phyloP scores from a whole-genome alignment of 352 stramenopile genomes.

The Pythium dissimile region DNA sequence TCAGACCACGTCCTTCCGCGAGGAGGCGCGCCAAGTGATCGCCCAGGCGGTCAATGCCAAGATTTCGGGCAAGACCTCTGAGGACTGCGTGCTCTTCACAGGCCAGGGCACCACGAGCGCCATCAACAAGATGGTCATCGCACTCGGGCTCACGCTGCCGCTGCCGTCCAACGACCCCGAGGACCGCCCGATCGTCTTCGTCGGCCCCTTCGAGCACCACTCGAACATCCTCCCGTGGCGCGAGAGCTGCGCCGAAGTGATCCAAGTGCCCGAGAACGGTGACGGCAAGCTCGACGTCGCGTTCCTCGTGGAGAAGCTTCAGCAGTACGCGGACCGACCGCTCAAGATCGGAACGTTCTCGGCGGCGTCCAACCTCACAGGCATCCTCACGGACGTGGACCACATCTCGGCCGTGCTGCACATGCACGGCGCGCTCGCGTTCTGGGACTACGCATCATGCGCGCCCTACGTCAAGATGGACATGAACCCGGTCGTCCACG shows the following conservation, averaged over 20 bases:
- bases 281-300: constrained; percentile 42
- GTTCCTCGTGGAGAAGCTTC: constrained; percentile 46
- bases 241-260: constrained; percentile 75
- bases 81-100: constrained; percentile 94
- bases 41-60: constrained; percentile 76
- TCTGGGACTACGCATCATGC: constrained; percentile 94
- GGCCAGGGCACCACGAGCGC: constrained; percentile 73
- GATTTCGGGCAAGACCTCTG: constrained; percentile 64
- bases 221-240: constrained; percentile 95
- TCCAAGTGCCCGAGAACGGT: constrained; percentile 42
- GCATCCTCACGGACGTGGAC: constrained; percentile 83
- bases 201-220: constrained; percentile 94
- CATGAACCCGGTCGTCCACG: constrained; percentile 87
- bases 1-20: constrained; percentile 86
- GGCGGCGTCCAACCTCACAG: constrained; percentile 92
- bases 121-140: constrained; percentile 57
- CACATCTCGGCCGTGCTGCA: constrained; percentile 82
- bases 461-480: constrained; percentile 89
- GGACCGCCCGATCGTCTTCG: constrained; percentile 74
- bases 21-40: constrained; percentile 91
- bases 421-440: constrained; percentile 81
- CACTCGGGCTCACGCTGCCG: constrained; percentile 37
- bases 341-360: constrained; percentile 82
- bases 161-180: constrained; percentile 11
- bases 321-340: constrained; percentile 30